Conservation (phyloP, 2,329 filamentous ascomycete genomes). For the Nigrospora sphaerica region DNA sequence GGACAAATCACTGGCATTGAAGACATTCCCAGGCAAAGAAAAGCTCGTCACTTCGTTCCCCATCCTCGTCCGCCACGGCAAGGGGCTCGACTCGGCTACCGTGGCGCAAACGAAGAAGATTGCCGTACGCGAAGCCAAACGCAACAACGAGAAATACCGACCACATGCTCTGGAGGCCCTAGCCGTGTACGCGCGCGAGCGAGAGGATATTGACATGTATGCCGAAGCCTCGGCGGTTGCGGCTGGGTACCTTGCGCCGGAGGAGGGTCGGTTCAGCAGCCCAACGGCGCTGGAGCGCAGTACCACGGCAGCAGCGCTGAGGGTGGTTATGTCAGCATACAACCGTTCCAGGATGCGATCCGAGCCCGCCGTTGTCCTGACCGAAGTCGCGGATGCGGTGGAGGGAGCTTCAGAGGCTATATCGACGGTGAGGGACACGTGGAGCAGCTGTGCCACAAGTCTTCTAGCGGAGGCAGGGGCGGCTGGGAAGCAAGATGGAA, state of each 20-base stretch:
- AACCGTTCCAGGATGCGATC: slow-evolving; percentile 30
- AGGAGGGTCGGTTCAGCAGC: slow-evolving; percentile 30
- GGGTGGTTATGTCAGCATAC: slow-evolving; percentile 44
- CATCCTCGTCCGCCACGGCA: slow-evolving; percentile 63
- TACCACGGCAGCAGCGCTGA: slow-evolving; percentile 41
- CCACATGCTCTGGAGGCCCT: slow-evolving; percentile 67
- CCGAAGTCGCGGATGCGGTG: slow-evolving; percentile 30
- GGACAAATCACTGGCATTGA: slow-evolving; percentile 74
- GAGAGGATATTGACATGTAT: slow-evolving; percentile 64
- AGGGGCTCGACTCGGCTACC: slow-evolving; percentile 44
- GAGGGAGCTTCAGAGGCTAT: slow-evolving; percentile 24
- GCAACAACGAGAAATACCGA: slow-evolving; percentile 80
- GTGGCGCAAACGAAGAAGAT: slow-evolving; percentile 71
- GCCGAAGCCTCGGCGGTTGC: slow-evolving; percentile 60
- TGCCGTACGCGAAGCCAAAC: slow-evolving; percentile 77
- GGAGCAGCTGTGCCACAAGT: slow-evolving; percentile 43
- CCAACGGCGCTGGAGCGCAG: slow-evolving; percentile 32
- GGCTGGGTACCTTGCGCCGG: slow-evolving; percentile 51
- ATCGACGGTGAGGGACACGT: slow-evolving; percentile 39
- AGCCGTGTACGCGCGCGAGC: slow-evolving; percentile 62
- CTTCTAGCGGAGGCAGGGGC: slow-evolving; percentile 34
- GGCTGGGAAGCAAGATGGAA: slow-evolving; percentile 7
- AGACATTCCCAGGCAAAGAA: slow-evolving; percentile 92
- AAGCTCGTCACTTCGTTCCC: slow-evolving; percentile 74
- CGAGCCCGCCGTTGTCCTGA: slow-evolving; percentile 29